These are phyloP conservation scores for Schizophyllum commune DNA, from an alignment of 1,284 basidiomycete species.

Conservation along the genomic window DNA sequence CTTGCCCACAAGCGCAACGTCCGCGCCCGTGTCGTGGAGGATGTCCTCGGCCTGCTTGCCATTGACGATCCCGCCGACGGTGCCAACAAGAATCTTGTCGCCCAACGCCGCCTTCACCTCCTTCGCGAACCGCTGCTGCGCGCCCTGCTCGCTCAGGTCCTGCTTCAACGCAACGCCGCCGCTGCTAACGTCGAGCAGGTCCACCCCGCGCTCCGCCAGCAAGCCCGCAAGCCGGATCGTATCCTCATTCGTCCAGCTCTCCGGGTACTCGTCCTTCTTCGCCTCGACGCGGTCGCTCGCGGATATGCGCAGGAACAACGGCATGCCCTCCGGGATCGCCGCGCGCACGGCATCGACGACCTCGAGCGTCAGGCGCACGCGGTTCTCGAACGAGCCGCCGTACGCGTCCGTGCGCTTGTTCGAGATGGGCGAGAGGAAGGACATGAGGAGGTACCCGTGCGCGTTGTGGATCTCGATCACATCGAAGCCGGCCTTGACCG, in stretches of 20 bases:
- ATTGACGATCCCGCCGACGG: constrained; percentile 57
- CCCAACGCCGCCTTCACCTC: constrained; percentile 52
- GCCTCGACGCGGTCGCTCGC: constrained; percentile 60
- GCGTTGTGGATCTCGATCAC: constrained; percentile 51
- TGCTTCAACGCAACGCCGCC: constrained; percentile 35
- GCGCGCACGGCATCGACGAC: constrained; percentile 37
- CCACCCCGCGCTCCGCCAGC: constrained; percentile 52
- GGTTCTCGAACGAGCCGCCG: constrained; percentile 56
- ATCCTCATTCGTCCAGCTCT: constrained; percentile 55
- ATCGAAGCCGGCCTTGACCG: constrained; percentile 40
- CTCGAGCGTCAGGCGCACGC: constrained; percentile 45
- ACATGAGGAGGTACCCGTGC: constrained; percentile 44
- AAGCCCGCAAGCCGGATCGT: constrained; percentile 44
- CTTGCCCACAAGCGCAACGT: constrained; percentile 50
- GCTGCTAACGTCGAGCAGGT: constrained; percentile 59
- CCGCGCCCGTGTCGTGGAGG: constrained; percentile 45
- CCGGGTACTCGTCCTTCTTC: constrained; percentile 28
- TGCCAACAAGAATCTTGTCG: constrained; percentile 41
- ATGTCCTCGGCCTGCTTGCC: constrained; percentile 56
- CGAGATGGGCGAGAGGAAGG: constrained; percentile 41
- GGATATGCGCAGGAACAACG: constrained; percentile 53
- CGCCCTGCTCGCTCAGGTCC: neutral
- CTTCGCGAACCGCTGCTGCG: constrained; percentile 43
- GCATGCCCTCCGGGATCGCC: constrained; percentile 41
- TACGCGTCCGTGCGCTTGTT: constrained; percentile 58